Percentiles rank a stretch among this genome's conserved stretches.
Conservation (phyloP, 2,329 filamentous ascomycete species). For the Aspergillus persii region DNA sequence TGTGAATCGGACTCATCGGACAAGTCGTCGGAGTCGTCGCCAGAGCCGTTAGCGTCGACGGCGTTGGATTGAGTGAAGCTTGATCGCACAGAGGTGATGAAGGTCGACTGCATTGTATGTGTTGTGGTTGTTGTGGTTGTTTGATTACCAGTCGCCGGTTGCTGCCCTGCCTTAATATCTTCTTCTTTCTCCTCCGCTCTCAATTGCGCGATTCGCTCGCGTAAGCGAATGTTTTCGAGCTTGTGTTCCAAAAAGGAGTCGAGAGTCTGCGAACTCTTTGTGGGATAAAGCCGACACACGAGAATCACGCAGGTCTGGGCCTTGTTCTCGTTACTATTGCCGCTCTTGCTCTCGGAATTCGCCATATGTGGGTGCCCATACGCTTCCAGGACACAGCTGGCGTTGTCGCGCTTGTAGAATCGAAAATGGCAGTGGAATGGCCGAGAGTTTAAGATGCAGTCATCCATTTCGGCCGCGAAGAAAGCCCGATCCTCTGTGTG, state of each 20-base stretch:
- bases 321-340: constrained; percentile 56
- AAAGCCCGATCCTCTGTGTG: constrained; percentile 81
- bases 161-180: constrained; percentile 65
- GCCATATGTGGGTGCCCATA: constrained; percentile 88
- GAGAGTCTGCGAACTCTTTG: constrained; percentile 77
- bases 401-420: constrained; percentile 70
- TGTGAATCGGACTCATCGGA: constrained; percentile 40
- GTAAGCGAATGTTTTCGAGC: constrained; percentile 87
- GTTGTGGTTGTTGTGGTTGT: constrained; percentile 29
- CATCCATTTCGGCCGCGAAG: constrained; percentile 84
- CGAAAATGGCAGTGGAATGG: constrained; percentile 82
- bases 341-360: constrained; percentile 48
- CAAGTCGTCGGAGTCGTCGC: constrained; percentile 36
- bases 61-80: background rate
- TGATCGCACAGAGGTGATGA: background rate
- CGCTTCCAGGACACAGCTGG: constrained; percentile 81
- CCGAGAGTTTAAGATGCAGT: constrained; percentile 79
- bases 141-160: constrained; percentile 57
- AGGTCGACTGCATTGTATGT: background rate
- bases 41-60: constrained; percentile 49
- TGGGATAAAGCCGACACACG: constrained; percentile 86
- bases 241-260: constrained; percentile 97
- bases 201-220: constrained; percentile 79
- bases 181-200: constrained; percentile 77
- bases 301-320: constrained; percentile 83